Evolutionary conservation across 2,329 filamentous ascomycete genomes (phyloP), one percentile per base, ranked within the genome.

Genomic region (Dactylellina sp.): DNA sequence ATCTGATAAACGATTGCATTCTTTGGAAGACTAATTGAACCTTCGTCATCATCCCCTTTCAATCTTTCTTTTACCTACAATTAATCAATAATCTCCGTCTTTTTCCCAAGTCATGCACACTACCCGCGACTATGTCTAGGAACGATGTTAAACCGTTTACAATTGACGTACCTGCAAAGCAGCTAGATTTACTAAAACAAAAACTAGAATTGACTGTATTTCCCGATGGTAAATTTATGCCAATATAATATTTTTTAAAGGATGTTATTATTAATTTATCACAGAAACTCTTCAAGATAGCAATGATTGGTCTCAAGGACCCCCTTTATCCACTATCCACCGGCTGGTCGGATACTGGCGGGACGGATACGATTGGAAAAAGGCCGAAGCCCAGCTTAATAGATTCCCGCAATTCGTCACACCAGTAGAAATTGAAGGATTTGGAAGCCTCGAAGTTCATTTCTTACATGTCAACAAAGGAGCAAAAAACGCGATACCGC

Each of bases 371-470:
- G 85, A 90, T 79, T 91, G 89, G 89, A 84, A 87, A 32, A 81
- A 82, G 37, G 83, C 84, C 18, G 89, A 91, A 79, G 80, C 82
- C 2, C 82, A 83, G 50, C 79, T 91, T 9, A 91, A 91, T 78
- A 71, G 83, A 28, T 80, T 89, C 5, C 85, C 87, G 0, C 88
- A 91, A 55, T 90, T 84, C 80, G 83, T 81, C 0, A 85, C 85
- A 0, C 78, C 77, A 1, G 81, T 91, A 6, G 76, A 82, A 0
- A 84, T 89, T 0, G 83, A 87, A 9, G 87, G 85, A 0, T 90
- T 89, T 76, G 87, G 84, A 1, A 81, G 83, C 0, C 78, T 90
- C 53, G 83, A 88, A 35, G 82, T 91, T 2, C 89, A 91, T 80
- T 90, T 89, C 78, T 79, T 91, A 1, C 86, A 90, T 78, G 83